A percentile compares a stretch with the other conserved stretches of the same genome.
Evolutionary conservation across 2,329 filamentous ascomycete genomes (phyloP).

Genomic region (Purpureocillium takamizusanense): DNA sequence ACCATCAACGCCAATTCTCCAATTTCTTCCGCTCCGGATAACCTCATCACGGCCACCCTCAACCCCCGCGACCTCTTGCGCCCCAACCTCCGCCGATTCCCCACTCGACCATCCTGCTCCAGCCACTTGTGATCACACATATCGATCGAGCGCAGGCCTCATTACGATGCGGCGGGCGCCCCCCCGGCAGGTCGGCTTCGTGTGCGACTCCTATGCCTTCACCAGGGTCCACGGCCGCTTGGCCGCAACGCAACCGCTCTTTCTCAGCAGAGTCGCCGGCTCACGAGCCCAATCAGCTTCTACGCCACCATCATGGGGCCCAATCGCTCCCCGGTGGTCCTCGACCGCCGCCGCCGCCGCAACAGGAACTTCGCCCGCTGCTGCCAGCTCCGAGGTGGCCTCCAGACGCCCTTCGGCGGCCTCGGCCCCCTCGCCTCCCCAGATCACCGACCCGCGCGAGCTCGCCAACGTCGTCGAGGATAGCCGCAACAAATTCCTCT

Average conservation of each 20-base stretch:
- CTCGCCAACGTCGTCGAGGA: constrained; percentile 32
- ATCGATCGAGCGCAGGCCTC: too few species aligned
- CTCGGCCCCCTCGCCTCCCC: constrained; percentile 3
- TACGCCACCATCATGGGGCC: constrained; percentile 4
- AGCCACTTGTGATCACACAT: too few species aligned
- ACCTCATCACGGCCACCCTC: too few species aligned
- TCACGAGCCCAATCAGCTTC: constrained; percentile 8
- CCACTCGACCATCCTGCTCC: too few species aligned
- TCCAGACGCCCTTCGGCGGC: constrained; percentile 10
- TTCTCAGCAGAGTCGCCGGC: constrained; percentile 12
- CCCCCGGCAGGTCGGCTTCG: constrained; percentile 21
- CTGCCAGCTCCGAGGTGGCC: constrained; percentile 1
- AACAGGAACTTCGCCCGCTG: constrained; percentile 1
- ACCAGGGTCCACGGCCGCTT: constrained; percentile 16
- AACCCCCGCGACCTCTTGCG: too few species aligned
- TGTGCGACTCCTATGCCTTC: constrained; percentile 36
- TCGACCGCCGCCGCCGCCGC: constrained; percentile 11
- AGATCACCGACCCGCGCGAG: constrained; percentile 27
- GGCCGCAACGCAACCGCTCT: constrained; percentile 12
- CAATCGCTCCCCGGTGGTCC: constrained; percentile 15
- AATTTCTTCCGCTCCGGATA: too few species aligned
- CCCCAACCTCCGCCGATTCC: too few species aligned
- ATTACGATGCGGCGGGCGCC: constrained; percentile 27
- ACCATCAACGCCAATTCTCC: too few species aligned
- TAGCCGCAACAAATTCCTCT: constrained; percentile 33